Evolutionary conservation across 1,284 basidiomycete genomes (phyloP).

Genomic region (Calocybe gambosa): DNA sequence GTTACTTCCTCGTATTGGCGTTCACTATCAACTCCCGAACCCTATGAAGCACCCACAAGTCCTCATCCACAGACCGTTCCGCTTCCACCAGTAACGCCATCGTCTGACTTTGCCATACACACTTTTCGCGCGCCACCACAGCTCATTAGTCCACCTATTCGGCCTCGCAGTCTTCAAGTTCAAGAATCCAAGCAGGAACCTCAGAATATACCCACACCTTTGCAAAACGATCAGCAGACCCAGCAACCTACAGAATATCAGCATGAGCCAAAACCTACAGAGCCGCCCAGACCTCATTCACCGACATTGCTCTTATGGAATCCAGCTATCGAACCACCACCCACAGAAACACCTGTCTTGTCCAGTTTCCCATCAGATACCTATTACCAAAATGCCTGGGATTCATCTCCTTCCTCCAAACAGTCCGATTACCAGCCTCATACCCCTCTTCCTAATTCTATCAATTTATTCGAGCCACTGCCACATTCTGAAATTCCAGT

Average conservation of each 20-base stretch:
- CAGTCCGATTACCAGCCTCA: slow-evolving; percentile 30
- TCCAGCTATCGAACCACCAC: slow-evolving; percentile 67
- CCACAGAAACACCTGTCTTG: slow-evolving; percentile 44
- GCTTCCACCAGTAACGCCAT: slow-evolving; percentile 33
- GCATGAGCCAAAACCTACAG: slow-evolving; percentile 13
- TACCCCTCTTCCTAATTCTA: slow-evolving; percentile 28
- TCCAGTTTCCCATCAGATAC: slow-evolving; percentile 59
- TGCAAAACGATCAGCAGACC: slow-evolving; percentile 8
- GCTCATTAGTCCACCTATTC: slow-evolving; percentile 13
- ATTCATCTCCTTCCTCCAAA: slow-evolving; percentile 41
- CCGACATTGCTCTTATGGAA: slow-evolving; percentile 65
- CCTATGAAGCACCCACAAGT: slow-evolving; percentile 42
- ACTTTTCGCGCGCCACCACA: slow-evolving; percentile 6
- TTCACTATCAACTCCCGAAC: slow-evolving; percentile 51
- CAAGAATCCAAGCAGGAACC: slow-evolving; percentile 6
- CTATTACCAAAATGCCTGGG: slow-evolving; percentile 74
- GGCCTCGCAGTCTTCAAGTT: slow-evolving; percentile 7
- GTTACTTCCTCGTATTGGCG: slow-evolving; percentile 23
- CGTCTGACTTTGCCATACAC: slow-evolving; percentile 19
- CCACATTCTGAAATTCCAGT: slow-evolving; percentile 54
- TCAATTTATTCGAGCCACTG: slow-evolving; percentile 56
- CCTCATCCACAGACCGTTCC: slow-evolving; percentile 32
- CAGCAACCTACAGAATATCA: slow-evolving; percentile 8
- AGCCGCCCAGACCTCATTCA: slow-evolving; percentile 42
- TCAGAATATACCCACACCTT: slow-evolving; percentile 9